phyloP scores from a whole-genome alignment of 1,284 basidiomycete species.

The Microbotryomycetes sp. region DNA sequence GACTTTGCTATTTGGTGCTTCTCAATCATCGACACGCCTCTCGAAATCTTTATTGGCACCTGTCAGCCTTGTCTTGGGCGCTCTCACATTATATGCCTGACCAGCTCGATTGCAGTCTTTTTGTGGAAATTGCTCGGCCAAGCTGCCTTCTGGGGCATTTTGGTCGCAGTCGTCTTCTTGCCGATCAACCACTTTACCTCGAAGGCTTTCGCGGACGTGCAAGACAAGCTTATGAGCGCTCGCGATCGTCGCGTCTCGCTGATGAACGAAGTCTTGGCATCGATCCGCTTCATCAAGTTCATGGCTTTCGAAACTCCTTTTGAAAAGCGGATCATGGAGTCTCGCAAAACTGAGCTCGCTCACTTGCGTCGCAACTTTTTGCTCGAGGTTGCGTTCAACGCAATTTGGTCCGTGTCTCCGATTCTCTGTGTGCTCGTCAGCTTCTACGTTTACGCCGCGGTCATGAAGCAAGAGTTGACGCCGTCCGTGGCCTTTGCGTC shows the following conservation, averaged over 20 bases:
- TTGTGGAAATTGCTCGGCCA: slow-evolving; percentile 69
- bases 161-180: slow-evolving; percentile 70
- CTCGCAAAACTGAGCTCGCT: slow-evolving; percentile 25
- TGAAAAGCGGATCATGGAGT: slow-evolving; percentile 61
- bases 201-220: slow-evolving; percentile 70
- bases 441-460: slow-evolving; percentile 40
- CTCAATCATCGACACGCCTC: slow-evolving; percentile 60
- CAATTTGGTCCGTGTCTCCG: slow-evolving; percentile 56
- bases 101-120: slow-evolving; percentile 55
- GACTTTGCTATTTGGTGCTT: slow-evolving; percentile 32
- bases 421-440: slow-evolving; percentile 40
- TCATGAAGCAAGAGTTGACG: slow-evolving; percentile 60
- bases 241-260: slow-evolving; percentile 78
- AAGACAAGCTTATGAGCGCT: slow-evolving; percentile 59
- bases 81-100: neutral
- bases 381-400: slow-evolving; percentile 75
- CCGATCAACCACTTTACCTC: slow-evolving; percentile 82
- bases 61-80: neutral
- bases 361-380: slow-evolving; percentile 62
- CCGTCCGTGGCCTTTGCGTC: slow-evolving; percentile 82
- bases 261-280: slow-evolving; percentile 89
- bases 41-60: slow-evolving; percentile 65
- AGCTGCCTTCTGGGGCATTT: slow-evolving; percentile 64
- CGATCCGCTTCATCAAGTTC: slow-evolving; percentile 82
- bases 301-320: slow-evolving; percentile 63